These are phyloP conservation scores for Kuraishia ogatae DNA, from an alignment of 805 yeast genomes.

Conservation along the genomic window DNA sequence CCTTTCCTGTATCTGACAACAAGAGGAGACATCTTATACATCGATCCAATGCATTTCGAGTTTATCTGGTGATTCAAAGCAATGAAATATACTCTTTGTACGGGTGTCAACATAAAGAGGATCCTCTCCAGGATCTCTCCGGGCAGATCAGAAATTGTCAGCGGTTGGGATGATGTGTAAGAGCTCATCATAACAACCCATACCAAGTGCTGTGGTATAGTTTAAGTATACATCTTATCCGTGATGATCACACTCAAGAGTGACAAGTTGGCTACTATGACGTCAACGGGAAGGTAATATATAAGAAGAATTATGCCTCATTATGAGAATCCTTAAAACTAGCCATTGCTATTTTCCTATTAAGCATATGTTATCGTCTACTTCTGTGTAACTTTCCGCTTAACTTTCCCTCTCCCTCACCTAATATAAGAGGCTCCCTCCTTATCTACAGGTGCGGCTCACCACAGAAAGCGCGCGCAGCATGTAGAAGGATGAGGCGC, in stretches of 20 bases:
- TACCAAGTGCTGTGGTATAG: too few relatives aligned
- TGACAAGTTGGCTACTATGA: too few relatives aligned
- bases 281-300: too few relatives aligned
- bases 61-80: constrained; percentile 3
- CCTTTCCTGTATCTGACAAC: neutral
- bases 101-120: constrained; percentile 3
- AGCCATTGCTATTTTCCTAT: too few relatives aligned
- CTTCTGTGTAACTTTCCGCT: neutral
- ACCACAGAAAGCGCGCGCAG: neutral
- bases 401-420: neutral
- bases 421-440: neutral
- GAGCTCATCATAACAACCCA: too few relatives aligned
- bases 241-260: too few relatives aligned
- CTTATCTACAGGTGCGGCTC: neutral
- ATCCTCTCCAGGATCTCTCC: constrained; percentile 16
- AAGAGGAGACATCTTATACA: neutral
- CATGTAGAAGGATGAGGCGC: too few relatives aligned
- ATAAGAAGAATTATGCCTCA: too few relatives aligned
- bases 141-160: constrained; percentile 9
- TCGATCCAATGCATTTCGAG: neutral
- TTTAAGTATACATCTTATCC: too few relatives aligned
- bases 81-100: neutral
- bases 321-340: too few relatives aligned
- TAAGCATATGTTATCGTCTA: neutral
- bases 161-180: too few relatives aligned